Conservation (phyloP, 2,329 filamentous ascomycete species). For the Epichloe typhina region DNA sequence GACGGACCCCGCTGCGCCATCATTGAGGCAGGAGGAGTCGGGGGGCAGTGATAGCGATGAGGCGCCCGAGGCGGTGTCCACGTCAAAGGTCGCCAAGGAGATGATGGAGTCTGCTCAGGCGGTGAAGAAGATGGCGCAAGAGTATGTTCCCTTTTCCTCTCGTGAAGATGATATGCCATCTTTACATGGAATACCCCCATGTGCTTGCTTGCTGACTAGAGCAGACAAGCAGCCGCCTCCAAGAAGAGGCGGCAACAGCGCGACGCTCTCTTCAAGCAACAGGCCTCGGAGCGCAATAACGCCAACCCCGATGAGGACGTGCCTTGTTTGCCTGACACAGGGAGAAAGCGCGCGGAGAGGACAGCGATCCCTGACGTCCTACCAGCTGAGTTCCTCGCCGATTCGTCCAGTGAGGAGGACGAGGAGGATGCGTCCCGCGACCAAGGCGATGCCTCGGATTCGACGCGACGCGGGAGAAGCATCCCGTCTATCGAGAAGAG, state of each 20-base stretch:
- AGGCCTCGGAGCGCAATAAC: slow-evolving; percentile 34
- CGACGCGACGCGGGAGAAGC: slow-evolving; percentile 29
- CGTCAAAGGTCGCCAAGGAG: slow-evolving; percentile 32
- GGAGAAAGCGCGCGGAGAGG: slow-evolving; percentile 20
- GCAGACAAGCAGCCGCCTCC: slow-evolving; percentile 34
- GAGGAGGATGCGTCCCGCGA: slow-evolving; percentile 33
- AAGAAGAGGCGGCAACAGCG: slow-evolving; percentile 44
- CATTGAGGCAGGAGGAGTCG: slow-evolving; percentile 14
- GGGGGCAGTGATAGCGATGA: slow-evolving; percentile 35
- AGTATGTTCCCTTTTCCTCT: slow-evolving; percentile 25
- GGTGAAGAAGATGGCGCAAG: slow-evolving; percentile 35
- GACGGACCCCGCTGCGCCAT: slow-evolving; percentile 5
- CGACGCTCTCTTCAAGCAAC: slow-evolving; percentile 40
- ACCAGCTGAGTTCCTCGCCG: slow-evolving; percentile 39
- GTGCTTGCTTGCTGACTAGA: neutral
- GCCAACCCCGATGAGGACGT: neutral
- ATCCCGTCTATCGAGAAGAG: slow-evolving; percentile 27
- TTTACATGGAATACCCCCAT: neutral
- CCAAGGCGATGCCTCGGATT: slow-evolving; percentile 15
- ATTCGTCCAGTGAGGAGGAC: slow-evolving; percentile 31
- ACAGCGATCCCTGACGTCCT: slow-evolving; percentile 30
- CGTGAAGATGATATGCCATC: neutral
- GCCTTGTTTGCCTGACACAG: neutral
- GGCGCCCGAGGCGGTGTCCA: slow-evolving; percentile 46
- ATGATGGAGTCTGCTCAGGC: slow-evolving; percentile 32